Conservation (phyloP, 148 eudicot genomes). For the Linanthus parryae region DNA sequence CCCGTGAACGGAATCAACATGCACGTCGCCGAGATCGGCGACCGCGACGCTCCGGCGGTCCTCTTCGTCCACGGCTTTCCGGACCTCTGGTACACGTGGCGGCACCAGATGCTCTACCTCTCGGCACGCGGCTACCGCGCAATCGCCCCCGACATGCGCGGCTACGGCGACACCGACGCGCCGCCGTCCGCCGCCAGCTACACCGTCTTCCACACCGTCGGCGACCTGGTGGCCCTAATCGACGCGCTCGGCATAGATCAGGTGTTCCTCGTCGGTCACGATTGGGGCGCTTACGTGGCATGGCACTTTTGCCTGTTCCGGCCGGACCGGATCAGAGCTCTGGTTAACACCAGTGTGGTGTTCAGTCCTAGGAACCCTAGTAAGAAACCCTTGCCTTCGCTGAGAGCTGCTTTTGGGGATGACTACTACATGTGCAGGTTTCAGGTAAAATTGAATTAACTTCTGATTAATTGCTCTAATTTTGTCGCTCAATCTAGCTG, state of each 20-base stretch:
- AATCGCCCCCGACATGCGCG: constrained; percentile 60
- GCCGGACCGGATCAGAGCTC: constrained; percentile 40
- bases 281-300: constrained; percentile 44
- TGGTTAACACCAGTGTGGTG: constrained; percentile 44
- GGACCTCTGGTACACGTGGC: constrained; percentile 65
- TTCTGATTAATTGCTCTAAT: not conserved
- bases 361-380: constrained; percentile 33
- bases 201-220: constrained; percentile 38
- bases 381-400: constrained; percentile 9
- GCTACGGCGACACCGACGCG: constrained; percentile 51
- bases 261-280: constrained; percentile 52
- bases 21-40: constrained; percentile 43
- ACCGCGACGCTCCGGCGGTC: constrained; percentile 30
- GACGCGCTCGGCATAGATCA: constrained; percentile 27
- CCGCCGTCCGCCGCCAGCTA: constrained; percentile 27
- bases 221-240: constrained; percentile 40
- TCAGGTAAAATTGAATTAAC: constrained; percentile 30
- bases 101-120: constrained; percentile 50
- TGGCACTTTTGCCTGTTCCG: constrained; percentile 47
- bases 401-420: constrained; percentile 38
- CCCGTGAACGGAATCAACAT: constrained; percentile 18
- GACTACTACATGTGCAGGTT: constrained; percentile 47
- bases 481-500: too few relatives aligned
- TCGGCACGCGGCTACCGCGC: constrained; percentile 40
- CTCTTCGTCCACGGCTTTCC: constrained; percentile 67